phyloP scores from a whole-genome alignment of 495 filamentous ascomycete species.

The Umbilicaria muhlenbergii region DNA sequence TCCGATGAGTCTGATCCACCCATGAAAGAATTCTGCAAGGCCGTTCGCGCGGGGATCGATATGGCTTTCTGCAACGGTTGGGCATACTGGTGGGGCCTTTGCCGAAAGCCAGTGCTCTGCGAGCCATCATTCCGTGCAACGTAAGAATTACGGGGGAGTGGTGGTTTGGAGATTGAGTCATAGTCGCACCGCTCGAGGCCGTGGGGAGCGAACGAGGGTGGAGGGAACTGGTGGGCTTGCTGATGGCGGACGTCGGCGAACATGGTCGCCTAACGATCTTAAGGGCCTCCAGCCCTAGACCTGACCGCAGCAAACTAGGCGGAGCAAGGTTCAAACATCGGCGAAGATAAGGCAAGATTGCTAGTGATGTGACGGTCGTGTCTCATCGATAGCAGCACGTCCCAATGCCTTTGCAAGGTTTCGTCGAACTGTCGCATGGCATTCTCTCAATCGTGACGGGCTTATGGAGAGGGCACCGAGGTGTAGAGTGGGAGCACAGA shows the following conservation, averaged over 20 bases:
- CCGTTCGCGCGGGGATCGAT: conserved; percentile 1
- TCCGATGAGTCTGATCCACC: conserved; percentile 26
- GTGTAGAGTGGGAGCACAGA: too few relatives aligned
- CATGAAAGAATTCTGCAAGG: neutral
- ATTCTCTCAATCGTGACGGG: neutral
- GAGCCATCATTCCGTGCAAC: conserved; percentile 7
- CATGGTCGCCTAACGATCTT: conserved; percentile 2
- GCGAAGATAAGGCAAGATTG: conserved; percentile 1
- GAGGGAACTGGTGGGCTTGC: conserved; percentile 6
- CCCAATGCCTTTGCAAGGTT: conserved; percentile 21
- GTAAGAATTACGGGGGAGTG: conserved; percentile 6
- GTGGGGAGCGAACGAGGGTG: neutral
- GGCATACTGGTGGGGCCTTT: conserved; percentile 22
- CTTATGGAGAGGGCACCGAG: too few relatives aligned
- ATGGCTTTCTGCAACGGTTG: conserved; percentile 17
- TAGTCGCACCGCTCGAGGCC: neutral
- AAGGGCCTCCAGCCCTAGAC: conserved; percentile 1
- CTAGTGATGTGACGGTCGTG: conserved; percentile 2
- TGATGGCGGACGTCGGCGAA: conserved; percentile 10
- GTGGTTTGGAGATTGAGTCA: neutral
- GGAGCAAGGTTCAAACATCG: conserved; percentile 5
- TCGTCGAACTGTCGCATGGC: conserved; percentile 12
- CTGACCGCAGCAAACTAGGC: conserved; percentile 6
- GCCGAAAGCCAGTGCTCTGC: conserved; percentile 5
- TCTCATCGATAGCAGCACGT: conserved; percentile 9